Evolutionary conservation across 129 eudicot genomes (phyloP).

Genomic region (Tagetes patula): DNA sequence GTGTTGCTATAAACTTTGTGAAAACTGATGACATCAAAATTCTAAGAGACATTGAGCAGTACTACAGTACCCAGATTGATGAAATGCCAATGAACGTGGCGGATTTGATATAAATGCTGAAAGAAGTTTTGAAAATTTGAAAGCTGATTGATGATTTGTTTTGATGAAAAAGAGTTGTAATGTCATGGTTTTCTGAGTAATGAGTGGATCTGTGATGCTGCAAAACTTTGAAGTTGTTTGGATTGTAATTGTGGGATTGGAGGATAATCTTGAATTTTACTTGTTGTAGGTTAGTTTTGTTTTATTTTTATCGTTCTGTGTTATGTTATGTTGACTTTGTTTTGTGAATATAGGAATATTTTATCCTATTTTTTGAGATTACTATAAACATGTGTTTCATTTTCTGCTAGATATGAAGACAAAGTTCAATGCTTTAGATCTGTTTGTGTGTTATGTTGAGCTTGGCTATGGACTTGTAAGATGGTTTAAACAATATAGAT

Average conservation of each 20-base stretch:
- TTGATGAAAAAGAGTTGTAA: not conserved
- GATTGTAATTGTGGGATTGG: conserved; percentile 32
- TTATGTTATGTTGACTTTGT: conserved; percentile 19
- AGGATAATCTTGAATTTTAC: conserved; percentile 17
- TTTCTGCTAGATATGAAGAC: not conserved
- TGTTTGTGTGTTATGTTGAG: no score
- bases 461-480: no score
- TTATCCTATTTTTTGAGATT: not conserved
- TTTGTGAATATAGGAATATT: conserved; percentile 32
- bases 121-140: not conserved
- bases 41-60: conserved; percentile 91
- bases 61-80: conserved; percentile 96
- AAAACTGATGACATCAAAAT: conserved; percentile 89
- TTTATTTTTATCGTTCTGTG: not conserved
- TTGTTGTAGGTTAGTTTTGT: conserved; percentile 22
- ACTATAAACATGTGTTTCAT: conserved; percentile 7
- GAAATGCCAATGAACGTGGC: conserved; percentile 98
- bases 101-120: conserved; percentile 54
- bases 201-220: conserved; percentile 30
- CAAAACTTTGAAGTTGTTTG: conserved; percentile 14
- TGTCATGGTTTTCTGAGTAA: conserved; percentile 28
- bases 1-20: conserved; percentile 97
- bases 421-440: no score
- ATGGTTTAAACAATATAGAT: no score
- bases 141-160: conserved; percentile 13